Base-by-base conservation (phyloP, 495 filamentous ascomycete genomes). In the Penicillium fimorum region DNA sequence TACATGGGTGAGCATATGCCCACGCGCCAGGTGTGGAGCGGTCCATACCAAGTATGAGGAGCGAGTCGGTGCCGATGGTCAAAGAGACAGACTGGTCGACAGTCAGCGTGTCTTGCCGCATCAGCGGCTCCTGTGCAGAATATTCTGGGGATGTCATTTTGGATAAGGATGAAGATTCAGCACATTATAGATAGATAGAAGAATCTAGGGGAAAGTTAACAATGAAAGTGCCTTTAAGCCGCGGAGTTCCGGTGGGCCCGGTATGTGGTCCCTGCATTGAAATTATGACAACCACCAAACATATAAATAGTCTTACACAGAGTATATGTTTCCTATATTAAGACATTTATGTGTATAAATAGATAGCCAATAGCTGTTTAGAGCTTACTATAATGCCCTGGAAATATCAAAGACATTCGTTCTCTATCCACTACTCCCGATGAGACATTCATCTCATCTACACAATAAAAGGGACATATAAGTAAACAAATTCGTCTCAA, bases 61-160 rank as follows among this genome's bases (percentile, higher is more conserved):
- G 75, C 32, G 83, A 82, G 59, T 88, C 84, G 1, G 79, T 82
- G n/a, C 79, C 79, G 29, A 89, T 69, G 9, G 82, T 86, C 55
- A 89, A 67, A 2, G 82, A 83, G 15, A 84, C 82, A 59, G 80
- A 78, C 50, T 80, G 76, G 62, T 79, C 85, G 33, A 86, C 78
- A 22, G 74, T 68, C 50, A 87, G 67, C 9, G 78, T 81, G 25
- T 27, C 25, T 7, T 27, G 25, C 25, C 25, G 25, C 6, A 27
- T 5, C 2, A 73, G 61, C 56, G 56, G 58, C 50, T 61, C 64
- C 32, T 65, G 65, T 33, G 62, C 40, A 45, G 59, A 47, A 24
- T 62, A 50, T 43, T 56, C 56, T 50, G 61, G 35, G 38, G 62
- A 55, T 32, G 65, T 55, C 70, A 71, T 76, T 58, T 58, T 68